Evolutionary conservation across 2,329 filamentous ascomycete species (phyloP).

Genomic region (Colletotrichum orbiculare): DNA sequence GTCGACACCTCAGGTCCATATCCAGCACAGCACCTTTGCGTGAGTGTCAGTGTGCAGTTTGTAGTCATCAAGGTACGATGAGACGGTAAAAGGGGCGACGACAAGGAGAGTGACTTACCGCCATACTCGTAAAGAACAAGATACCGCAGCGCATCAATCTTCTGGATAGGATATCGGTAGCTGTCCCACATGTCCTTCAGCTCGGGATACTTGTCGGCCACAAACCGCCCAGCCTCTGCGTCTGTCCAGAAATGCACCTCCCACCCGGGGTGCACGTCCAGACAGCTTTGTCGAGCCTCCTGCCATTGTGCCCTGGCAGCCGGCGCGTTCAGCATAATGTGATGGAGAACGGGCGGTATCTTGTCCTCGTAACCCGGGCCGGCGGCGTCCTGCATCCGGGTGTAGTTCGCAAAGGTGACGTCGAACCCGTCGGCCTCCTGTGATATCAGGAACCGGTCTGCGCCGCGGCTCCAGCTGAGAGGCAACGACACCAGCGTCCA

Average conservation of each 20-base stretch:
- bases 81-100: no score
- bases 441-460: slow-evolving; percentile 44
- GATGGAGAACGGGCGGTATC: slow-evolving; percentile 49
- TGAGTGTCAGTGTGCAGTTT: background rate
- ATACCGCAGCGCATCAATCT: slow-evolving; percentile 79
- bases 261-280: slow-evolving; percentile 48
- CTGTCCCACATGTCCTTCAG: slow-evolving; percentile 76
- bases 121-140: slow-evolving; percentile 79
- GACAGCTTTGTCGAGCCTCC: slow-evolving; percentile 45
- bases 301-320: slow-evolving; percentile 42
- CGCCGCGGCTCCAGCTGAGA: slow-evolving; percentile 41
- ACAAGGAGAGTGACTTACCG: slow-evolving; percentile 48
- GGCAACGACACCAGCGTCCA: slow-evolving; percentile 45
- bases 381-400: slow-evolving; percentile 42
- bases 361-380: slow-evolving; percentile 42
- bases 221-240: slow-evolving; percentile 73
- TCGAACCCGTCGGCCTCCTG: slow-evolving; percentile 44
- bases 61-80: background rate
- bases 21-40: slow-evolving; percentile 42
- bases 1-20: slow-evolving; percentile 52
- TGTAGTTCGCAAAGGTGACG: slow-evolving; percentile 48
- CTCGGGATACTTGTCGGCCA: slow-evolving; percentile 76
- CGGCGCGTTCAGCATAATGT: slow-evolving; percentile 46
- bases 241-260: slow-evolving; percentile 70
- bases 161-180: slow-evolving; percentile 77